phyloP scores from a whole-genome alignment of 805 yeast genomes.

The Myxozyma lipomycoides region DNA sequence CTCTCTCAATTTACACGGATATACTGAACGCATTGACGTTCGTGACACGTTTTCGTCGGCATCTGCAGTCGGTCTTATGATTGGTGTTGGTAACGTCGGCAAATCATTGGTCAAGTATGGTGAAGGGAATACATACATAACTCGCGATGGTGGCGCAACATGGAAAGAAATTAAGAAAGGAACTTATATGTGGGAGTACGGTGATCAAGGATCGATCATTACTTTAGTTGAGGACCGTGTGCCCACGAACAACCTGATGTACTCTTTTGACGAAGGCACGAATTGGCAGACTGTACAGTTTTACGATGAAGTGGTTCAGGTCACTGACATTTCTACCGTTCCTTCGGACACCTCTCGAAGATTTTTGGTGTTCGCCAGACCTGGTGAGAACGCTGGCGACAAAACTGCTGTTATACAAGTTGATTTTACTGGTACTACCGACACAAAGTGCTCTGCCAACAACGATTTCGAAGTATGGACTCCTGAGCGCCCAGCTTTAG shows the following conservation, averaged over 20 bases:
- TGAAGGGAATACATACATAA: conserved; percentile 66
- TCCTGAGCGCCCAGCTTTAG: conserved; percentile 52
- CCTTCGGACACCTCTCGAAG: conserved; percentile 86
- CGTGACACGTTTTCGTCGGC: conserved; percentile 85
- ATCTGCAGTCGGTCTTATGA: conserved; percentile 81
- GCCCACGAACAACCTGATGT: conserved; percentile 55
- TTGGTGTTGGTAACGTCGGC: conserved; percentile 95
- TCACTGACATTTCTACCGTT: conserved; percentile 78
- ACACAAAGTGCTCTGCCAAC: conserved; percentile 54
- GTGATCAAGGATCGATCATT: conserved; percentile 87
- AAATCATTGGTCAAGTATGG: conserved; percentile 46
- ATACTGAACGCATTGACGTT: conserved; percentile 76
- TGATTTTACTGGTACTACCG: conserved; percentile 53
- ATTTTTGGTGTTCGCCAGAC: conserved; percentile 59
- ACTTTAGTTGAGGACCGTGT: conserved; percentile 62
- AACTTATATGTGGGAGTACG: conserved; percentile 87
- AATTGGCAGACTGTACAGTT: conserved; percentile 70
- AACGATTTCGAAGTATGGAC: conserved; percentile 64
- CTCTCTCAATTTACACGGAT: conserved; percentile 82
- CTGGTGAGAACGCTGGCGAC: conserved; percentile 45
- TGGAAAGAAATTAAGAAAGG: conserved; percentile 81
- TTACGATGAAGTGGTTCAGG: conserved; percentile 49
- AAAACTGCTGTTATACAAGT: conserved; percentile 49
- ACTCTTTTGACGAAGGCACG: conserved; percentile 75
- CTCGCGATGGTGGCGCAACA: conserved; percentile 85